Conservation (phyloP, 23 red algal genomes). For the Gracilaria vermiculophylla region DNA sequence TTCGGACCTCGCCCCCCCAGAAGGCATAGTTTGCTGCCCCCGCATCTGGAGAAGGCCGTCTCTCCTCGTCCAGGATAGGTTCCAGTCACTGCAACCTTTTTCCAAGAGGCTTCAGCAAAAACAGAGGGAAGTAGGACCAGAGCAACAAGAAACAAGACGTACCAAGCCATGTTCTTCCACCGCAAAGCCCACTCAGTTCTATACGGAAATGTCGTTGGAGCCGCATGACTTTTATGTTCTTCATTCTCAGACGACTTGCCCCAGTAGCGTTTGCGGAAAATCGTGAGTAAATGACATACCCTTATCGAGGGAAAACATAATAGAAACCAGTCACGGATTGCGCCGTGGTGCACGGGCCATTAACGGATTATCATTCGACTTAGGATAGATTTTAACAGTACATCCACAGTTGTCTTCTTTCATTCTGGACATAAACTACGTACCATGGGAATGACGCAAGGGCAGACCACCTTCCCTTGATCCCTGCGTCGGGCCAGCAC, state of each 20-base stretch:
- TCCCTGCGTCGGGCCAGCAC: background rate
- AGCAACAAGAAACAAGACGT: background rate
- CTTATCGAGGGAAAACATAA: background rate
- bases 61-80: conserved; percentile 23
- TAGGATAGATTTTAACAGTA: background rate
- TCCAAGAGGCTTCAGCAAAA: conserved; percentile 26
- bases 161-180: background rate
- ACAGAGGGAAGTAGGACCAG: background rate
- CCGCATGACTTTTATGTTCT: background rate
- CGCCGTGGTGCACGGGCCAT: background rate
- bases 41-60: conserved; percentile 45
- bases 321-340: background rate
- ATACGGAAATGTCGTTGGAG: background rate
- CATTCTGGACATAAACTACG: background rate
- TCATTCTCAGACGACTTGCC: background rate
- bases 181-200: background rate
- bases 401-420: background rate
- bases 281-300: background rate
- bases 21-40: conserved; percentile 57
- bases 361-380: conserved; percentile 4
- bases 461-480: background rate
- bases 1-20: conserved; percentile 51
- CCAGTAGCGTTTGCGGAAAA: background rate
- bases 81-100: conserved; percentile 20
- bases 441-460: background rate